Base-by-base conservation (phyloP, 441 rosid species). In the Isatis lusitanica region DNA sequence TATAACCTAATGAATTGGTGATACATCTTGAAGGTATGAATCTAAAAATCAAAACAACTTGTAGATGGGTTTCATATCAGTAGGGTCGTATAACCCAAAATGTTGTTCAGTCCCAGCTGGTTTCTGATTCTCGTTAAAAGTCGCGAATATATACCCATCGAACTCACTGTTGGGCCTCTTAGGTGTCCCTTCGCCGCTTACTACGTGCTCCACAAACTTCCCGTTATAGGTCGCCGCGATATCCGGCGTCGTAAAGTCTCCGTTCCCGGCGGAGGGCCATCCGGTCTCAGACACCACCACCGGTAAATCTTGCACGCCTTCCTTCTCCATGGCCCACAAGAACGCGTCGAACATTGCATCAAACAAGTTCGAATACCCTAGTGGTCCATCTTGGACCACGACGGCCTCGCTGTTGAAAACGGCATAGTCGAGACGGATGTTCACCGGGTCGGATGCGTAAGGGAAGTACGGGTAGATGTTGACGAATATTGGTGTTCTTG, bases 201-300 rank as follows among this genome's bases (percentile, higher is more conserved):
- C 26, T n/a, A 66, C 33, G 26, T 68, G 78, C 26, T 68, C 74
- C 12, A 68, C 43, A 40, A 74, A 66, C 17, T 83, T 83, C 38
- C 55, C 13, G 6, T 71, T 74, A 60, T 79, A 81, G 0, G 63
- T 77, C 3, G 46, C 33, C 1, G 78, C 79, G 8, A 75, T 43
- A 18, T 69, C 21, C 1, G 58, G 79, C 7, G 77, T 67, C 4
- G 83, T 78, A 6, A 74, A 33, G 7, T 46, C 3, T 0, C 81
- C 74, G 1, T 81, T 84, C 43, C 81, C 82, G 0, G 46, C 73
- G 0, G 82, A 75, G 2, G 75, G 79, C 79, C 79, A 76, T 16
- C 75, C 66, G 0, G 71, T 69, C 57, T 76, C 79, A 2, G 66
- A 8, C 50, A 76, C 76, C 0, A 71, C 76, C 39, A 77, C 28